Base-by-base conservation (phyloP, 805 yeast species). In the Hanseniaspora thailandica region DNA sequence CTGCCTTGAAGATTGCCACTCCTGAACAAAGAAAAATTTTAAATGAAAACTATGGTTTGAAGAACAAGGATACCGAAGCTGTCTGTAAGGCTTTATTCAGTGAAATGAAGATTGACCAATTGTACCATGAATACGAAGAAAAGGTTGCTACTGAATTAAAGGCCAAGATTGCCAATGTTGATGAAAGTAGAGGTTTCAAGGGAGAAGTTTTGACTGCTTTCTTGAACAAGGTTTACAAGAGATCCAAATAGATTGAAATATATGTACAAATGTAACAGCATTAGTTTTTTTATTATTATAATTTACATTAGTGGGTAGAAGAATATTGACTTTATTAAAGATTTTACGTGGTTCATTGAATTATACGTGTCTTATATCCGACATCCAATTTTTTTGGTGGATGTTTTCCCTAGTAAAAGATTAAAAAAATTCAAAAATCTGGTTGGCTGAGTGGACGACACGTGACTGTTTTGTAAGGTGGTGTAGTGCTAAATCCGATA, bases 131-230 rank as follows among this genome's bases (percentile, higher is more conserved):
- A 55, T 93, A 90, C 69, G 98, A 93, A 72, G 97, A 89, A 63
- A 66, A 72, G 39, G 69, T 81, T 55, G 95, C 86, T 31, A 69
- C 68, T 46, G 77, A 83, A 56, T 74, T 93, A 65, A 77, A 71
- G 62, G 66, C 66, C 38, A 74, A 78, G 66, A 93, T 93, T 58
- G 76, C 76, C n/a, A 62, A 74, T 28, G 70, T 85, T 55, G 97
- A 93, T 65, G 97, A 90, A 71, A 73, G 84, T 22, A 80, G 94
- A 64, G 98, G 98, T n/a, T 85, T 93, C 71, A 90, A 86, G 71
- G 78, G 77, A 59, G 84, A 81, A 44, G 96, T 87, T n/a, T 75
- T 93, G 61, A 76, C 86, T 28, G 80, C 80, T 4, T 93, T 93
- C 75, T 78, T 93, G 63, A 76, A 79, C 67, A 93, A 93, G 72